A percentile compares a stretch with the other conserved stretches of the same genome.
Conservation (phyloP, 163 green algal genomes). For the Coccomyxa subellipsoidea region DNA sequence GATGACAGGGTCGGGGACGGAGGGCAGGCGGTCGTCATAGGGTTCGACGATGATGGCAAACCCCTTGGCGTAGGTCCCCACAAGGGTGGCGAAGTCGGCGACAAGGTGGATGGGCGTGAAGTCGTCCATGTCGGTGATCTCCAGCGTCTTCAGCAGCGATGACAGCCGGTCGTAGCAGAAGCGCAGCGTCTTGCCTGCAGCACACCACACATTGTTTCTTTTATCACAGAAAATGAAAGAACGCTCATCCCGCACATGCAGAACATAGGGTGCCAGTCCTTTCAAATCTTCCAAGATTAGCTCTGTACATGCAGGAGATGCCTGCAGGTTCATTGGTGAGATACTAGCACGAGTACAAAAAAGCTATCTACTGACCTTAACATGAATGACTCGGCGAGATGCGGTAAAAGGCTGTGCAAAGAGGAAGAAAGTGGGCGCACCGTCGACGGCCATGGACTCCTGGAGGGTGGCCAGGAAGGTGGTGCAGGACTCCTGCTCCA, state of each 20-base stretch:
- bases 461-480: conserved; percentile 80
- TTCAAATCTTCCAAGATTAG: no score
- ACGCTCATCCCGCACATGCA: no score
- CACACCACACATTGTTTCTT: neutral
- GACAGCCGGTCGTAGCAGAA: conserved; percentile 97
- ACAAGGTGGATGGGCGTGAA: conserved; percentile 76
- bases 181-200: conserved; percentile 66
- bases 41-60: conserved; percentile 97
- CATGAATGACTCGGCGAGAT: no score
- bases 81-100: conserved; percentile 93
- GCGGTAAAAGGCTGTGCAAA: no score
- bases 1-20: conserved; percentile 91
- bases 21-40: conserved; percentile 91
- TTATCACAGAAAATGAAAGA: neutral
- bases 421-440: no score
- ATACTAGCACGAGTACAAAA: no score
- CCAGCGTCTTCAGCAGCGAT: conserved; percentile 92
- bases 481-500: conserved; percentile 71
- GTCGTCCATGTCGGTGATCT: conserved; percentile 95
- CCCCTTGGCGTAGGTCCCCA: conserved; percentile 78
- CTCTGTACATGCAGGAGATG: no score
- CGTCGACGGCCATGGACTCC: conserved; percentile 64
- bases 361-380: no score
- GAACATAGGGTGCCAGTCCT: no score
- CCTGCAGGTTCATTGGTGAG: no score